These are phyloP conservation scores for Teunomyces lycoperdinae DNA, from an alignment of 805 yeast genomes.

Conservation along the genomic window DNA sequence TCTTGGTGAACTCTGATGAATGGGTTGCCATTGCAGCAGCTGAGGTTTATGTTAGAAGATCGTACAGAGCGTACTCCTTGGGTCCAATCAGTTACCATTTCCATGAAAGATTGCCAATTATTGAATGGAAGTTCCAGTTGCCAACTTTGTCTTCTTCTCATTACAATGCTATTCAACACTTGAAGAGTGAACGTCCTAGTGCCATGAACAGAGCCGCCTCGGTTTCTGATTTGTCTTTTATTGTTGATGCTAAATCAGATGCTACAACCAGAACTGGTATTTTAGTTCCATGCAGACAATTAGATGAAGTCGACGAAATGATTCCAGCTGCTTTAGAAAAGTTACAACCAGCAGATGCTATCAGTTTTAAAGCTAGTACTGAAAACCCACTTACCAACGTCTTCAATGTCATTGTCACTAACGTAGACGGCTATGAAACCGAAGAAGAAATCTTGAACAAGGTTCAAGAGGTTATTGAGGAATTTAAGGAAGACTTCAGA, in stretches of 20 bases:
- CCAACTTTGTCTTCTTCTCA: slow-evolving; percentile 72
- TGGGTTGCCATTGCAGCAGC: slow-evolving; percentile 95
- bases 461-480: slow-evolving; percentile 63
- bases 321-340: slow-evolving; percentile 71
- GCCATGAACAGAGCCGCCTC: slow-evolving; percentile 82
- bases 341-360: slow-evolving; percentile 50
- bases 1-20: slow-evolving; percentile 77
- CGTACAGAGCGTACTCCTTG: slow-evolving; percentile 93
- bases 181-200: slow-evolving; percentile 38
- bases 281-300: slow-evolving; percentile 72
- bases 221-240: slow-evolving; percentile 86
- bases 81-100: slow-evolving; percentile 66
- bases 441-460: slow-evolving; percentile 67
- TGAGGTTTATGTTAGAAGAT: slow-evolving; percentile 93
- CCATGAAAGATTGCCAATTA: slow-evolving; percentile 58
- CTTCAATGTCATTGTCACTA: slow-evolving; percentile 73
- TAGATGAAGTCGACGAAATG: slow-evolving; percentile 88
- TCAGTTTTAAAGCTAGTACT: slow-evolving; percentile 31
- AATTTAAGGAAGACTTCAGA: slow-evolving; percentile 65
- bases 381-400: slow-evolving; percentile 58
- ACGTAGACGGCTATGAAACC: slow-evolving; percentile 66
- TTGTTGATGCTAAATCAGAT: slow-evolving; percentile 65
- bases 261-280: slow-evolving; percentile 81
- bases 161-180: slow-evolving; percentile 64
- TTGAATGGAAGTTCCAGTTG: slow-evolving; percentile 86